These are phyloP conservation scores for Petrea volubilis DNA, from an alignment of 257 asterid genomes.

Conservation along the genomic window DNA sequence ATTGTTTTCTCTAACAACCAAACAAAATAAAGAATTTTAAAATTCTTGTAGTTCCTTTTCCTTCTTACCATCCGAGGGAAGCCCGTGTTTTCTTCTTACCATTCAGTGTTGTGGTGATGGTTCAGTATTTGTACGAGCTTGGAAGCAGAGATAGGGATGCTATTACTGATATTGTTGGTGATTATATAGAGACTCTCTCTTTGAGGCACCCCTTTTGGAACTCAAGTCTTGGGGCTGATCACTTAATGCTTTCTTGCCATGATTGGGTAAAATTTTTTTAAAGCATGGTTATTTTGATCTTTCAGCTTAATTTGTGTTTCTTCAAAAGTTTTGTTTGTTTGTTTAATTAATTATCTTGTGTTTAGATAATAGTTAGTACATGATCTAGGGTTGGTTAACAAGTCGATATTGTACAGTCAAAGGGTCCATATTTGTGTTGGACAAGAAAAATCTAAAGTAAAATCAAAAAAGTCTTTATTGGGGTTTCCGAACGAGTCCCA, in stretches of 20 bases:
- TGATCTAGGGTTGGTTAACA: no score
- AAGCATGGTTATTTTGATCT: background rate
- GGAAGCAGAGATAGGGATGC: slow-evolving; percentile 29
- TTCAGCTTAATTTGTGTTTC: background rate
- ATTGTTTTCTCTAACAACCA: no score
- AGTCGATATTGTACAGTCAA: no score
- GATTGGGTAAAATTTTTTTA: slow-evolving; percentile 44
- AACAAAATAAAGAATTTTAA: no score
- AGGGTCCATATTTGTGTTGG: no score
- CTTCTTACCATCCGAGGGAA: slow-evolving; percentile 47
- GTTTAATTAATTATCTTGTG: background rate
- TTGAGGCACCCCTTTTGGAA: slow-evolving; percentile 53
- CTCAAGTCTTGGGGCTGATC: slow-evolving; percentile 55
- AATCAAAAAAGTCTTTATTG: no score
- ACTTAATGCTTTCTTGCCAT: slow-evolving; percentile 65
- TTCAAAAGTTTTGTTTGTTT: background rate
- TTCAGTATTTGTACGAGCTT: slow-evolving; percentile 38
- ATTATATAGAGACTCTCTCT: slow-evolving; percentile 42
- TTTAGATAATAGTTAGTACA: no score
- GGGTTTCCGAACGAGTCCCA: no score
- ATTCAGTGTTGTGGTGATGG: slow-evolving; percentile 48
- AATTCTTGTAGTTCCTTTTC: no score
- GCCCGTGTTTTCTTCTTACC: slow-evolving; percentile 58
- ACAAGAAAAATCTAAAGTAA: no score
- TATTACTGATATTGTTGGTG: slow-evolving; percentile 36